Percentiles rank a stretch among this genome's conserved stretches.
These are phyloP conservation scores for Xylona heveae DNA, from an alignment of 495 filamentous ascomycete species.

Conservation along the genomic window DNA sequence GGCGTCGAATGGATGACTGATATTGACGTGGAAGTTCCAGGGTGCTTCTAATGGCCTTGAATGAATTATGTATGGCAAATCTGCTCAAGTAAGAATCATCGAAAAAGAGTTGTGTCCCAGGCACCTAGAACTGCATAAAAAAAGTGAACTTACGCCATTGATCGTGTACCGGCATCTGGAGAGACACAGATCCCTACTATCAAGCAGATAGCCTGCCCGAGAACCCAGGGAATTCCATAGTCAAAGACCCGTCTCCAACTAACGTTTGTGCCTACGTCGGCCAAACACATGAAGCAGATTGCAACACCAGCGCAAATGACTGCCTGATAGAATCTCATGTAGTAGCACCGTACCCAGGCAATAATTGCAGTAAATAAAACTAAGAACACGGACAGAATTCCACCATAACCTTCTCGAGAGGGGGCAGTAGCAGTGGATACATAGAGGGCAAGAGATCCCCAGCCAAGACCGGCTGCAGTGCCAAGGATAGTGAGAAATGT, in stretches of 20 bases:
- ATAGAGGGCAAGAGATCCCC: constrained; percentile 30
- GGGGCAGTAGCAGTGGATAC: constrained; percentile 23
- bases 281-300: constrained; percentile 28
- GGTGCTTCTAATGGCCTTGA: constrained; percentile 21
- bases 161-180: constrained; percentile 30
- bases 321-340: constrained; percentile 29
- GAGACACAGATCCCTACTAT: constrained; percentile 21
- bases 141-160: constrained; percentile 19
- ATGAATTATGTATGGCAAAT: constrained; percentile 20
- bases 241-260: constrained; percentile 24
- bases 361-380: constrained; percentile 26
- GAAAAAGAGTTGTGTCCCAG: constrained; percentile 5
- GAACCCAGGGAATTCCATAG: constrained; percentile 33
- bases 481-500: constrained; percentile 32
- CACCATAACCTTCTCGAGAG: constrained; percentile 26
- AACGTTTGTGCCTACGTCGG: constrained; percentile 20
- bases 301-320: constrained; percentile 31
- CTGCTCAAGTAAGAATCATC: constrained; percentile 8
- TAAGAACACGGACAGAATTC: constrained; percentile 28
- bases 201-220: constrained; percentile 29
- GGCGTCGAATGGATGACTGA: constrained; percentile 15
- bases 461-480: constrained; percentile 30
- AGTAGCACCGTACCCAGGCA: constrained; percentile 29
- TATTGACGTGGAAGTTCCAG: constrained; percentile 22
- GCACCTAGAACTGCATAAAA: constrained; percentile 1